Evolutionary conservation across 495 filamentous ascomycete genomes (phyloP), one percentile per base, ranked within the genome.

Genomic region (Aspergillus wentii): DNA sequence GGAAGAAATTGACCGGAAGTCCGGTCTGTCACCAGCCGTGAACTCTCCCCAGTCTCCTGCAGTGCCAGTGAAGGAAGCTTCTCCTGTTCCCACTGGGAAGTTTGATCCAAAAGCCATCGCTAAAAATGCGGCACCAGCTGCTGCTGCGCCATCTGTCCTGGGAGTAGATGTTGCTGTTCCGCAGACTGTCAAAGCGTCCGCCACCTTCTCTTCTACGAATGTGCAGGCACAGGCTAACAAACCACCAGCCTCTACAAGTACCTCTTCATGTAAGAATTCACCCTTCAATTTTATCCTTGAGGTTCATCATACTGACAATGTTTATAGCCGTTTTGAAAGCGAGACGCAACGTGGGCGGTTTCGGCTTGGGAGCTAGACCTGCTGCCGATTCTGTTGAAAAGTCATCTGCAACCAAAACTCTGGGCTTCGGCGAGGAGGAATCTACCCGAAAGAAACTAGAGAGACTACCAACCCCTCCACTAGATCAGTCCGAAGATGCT

Each of bases 361-460:
- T 96, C 52, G 90, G 88, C 1, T 76, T 97, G 34, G 79, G 80
- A 42, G 79, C 75, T 31, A 83, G 82, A 48, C 66, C 66, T 30
- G 49, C 56, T 14, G 59, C 69, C 33, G 85, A 88, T 36, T 45
- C 61, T 9, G n/a, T n/a, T n/a, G 88, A 89, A 11, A 88, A 85
- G 44, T 52, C 74, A 0, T 60, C 79, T 8, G 71, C 79, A 2
- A 89, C 86, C 55, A 79, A 79, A 19, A 83, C 80, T 42, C 63
- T 95, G 17, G 85, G 86, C 37, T 84, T 97, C 48, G 88, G 82
- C 34, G 90, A 95, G 51, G 90, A 95, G 51, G 87, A 94, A 45
- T 78, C 78, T 26, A 83, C 81, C 4, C 78, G 85, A 44, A 87
- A 87, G 52, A 94, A 94, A 61, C 73, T 94, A 41, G 86, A 88